Base-by-base conservation (phyloP, 306 rosid species). In the Quercus berberidifolia region DNA sequence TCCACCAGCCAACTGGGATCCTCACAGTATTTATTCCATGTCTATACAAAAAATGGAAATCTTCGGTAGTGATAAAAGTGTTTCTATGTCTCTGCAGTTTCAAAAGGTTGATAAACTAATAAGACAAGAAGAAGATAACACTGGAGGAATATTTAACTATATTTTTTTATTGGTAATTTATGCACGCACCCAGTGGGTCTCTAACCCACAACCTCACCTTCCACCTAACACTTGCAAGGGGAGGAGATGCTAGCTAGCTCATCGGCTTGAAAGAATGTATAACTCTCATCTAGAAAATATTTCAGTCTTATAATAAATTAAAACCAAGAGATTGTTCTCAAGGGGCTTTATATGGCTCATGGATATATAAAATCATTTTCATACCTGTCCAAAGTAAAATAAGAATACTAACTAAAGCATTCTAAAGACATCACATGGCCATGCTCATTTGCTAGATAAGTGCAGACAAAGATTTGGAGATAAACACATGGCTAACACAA, bases 1-100 rank as follows among this genome's bases (percentile, higher is more conserved):
- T 92, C 98, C 99, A 91, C 98, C 98, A 94, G 70, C 98, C 99
- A 81, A 94, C 97, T 19, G 97, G 99, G 65, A 92, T 92, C 88
- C 99, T 91, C 84, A 90, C 99, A 5, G 99, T 86, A 81, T 94
- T 94, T 83, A 94, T 89, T 87, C 97, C 97, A 80, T 89, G 94
- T 85, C 88, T 85, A 78, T 81, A 75, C 79, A 94, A 91, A 92
- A 94, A 94, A 63, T 73, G 79, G 88, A 94, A 94, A 89, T 94
- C 97, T 64, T 87, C 94, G 46, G 78, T 15, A 20, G 89, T 86
- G 78, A 92, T 75, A 80, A 92, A 95, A 88, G 89, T 91, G 85
- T 88, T 90, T 87, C 97, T 88, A 88, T 94, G 98, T 80, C 86
- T 89, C 98, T 95, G 96, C 92, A 87, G 80, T 87, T 55, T 56